Evolutionary conservation across 2,329 filamentous ascomycete species (phyloP), one percentile per base, ranked within the genome.

Genomic region (Colletotrichum tofieldiae): DNA sequence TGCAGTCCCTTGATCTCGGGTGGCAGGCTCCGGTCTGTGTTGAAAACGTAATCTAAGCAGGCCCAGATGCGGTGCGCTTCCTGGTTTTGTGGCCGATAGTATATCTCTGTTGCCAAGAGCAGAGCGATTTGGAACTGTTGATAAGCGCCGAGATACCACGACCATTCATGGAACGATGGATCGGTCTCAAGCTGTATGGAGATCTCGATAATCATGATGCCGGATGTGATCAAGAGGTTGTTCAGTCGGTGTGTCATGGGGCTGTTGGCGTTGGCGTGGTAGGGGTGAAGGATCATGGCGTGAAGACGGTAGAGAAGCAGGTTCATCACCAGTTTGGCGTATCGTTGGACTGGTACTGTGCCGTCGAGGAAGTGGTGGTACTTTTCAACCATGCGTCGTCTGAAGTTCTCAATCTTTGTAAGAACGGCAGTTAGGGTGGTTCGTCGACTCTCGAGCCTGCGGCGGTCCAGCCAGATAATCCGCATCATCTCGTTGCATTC

Each of bases 401-500:
- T 87, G 80, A 94, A 94, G 51, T 88, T 88, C 78, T 94, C 92
- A 59, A 94, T 89, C 78, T 92, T 93, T 65, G 87, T 85, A 29
- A 95, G 84, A 41, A 93, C 86, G 2, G 88, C 86, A 0, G 91
- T 92, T 60, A 94, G 82, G 20, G 86, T 89, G 47, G 88, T 88
- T 78, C 88, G 89, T 76, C 88, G 88, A 61, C 84, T 85, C 76
- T 93, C 91, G 16, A 94, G 82, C 65, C 89, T 88, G 32, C 90
- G 86, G 54, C 93, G 86, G 78, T 94, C 92, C n/a, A 87, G 82
- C 91, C 92, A 94, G 61, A 94, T 85, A 66, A 87, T 85, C 18
- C 93, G 89, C 81, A 91, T 90, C 86, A 94, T 92, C 80, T 94
- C 92, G 77, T 90, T 91, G 78, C 90, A 89, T 78, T 94, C 92